Evolutionary conservation across 257 asterid genomes (phyloP).

Genomic region (Haberlea rhodopensis): DNA sequence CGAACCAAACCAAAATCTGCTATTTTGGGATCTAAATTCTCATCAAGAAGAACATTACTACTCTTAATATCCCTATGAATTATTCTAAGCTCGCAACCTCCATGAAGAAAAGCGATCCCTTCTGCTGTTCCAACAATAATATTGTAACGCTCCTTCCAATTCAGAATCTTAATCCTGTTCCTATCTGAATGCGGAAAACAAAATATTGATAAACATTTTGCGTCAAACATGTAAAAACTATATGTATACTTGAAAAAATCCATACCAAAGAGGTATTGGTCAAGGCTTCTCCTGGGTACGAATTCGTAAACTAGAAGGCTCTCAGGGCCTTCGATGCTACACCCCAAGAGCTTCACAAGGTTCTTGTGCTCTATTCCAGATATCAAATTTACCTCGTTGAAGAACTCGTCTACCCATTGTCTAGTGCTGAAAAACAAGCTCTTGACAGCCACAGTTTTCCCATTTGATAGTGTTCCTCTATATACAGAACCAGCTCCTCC

Average conservation of each 20-base stretch:
- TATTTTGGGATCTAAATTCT: slow-evolving; percentile 60
- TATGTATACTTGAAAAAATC: no score
- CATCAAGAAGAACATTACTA: slow-evolving; percentile 84
- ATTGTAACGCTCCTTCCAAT: slow-evolving; percentile 69
- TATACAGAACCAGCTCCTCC: slow-evolving; percentile 90
- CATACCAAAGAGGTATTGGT: slow-evolving; percentile 37
- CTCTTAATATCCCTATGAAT: slow-evolving; percentile 87
- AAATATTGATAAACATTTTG: no score
- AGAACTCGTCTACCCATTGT: slow-evolving; percentile 95
- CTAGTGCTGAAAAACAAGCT: slow-evolving; percentile 76
- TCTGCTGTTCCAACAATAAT: slow-evolving; percentile 77
- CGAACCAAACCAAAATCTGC: slow-evolving; percentile 96
- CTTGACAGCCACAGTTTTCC: slow-evolving; percentile 74
- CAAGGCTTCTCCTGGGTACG: slow-evolving; percentile 71
- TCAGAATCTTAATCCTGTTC: slow-evolving; percentile 45
- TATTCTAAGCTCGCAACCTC: slow-evolving; percentile 56
- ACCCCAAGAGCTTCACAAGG: slow-evolving; percentile 89
- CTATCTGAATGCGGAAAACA: slow-evolving; percentile 7
- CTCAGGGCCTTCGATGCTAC: slow-evolving; percentile 95
- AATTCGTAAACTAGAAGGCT: slow-evolving; percentile 80
- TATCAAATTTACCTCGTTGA: slow-evolving; percentile 78
- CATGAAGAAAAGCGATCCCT: slow-evolving; percentile 79
- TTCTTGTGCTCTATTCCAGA: slow-evolving; percentile 85
- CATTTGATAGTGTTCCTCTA: slow-evolving; percentile 62
- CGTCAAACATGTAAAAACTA: no score